Percentiles rank a stretch among this genome's conserved stretches.
These are phyloP conservation scores for Eucalyptus tenuipes DNA, from an alignment of 345 rosid species.

Conservation along the genomic window DNA sequence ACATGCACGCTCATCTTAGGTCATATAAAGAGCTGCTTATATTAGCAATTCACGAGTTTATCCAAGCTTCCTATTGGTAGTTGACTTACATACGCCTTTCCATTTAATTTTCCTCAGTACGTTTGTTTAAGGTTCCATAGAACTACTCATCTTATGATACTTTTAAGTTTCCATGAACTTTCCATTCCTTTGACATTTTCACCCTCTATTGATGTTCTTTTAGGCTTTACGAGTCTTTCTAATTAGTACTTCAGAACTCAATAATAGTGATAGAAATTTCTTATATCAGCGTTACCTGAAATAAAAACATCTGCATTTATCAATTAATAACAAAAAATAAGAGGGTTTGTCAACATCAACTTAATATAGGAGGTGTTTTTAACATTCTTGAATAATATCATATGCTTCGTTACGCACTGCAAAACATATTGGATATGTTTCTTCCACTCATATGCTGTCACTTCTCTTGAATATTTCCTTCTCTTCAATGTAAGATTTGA, in stretches of 20 bases:
- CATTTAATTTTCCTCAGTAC: background rate
- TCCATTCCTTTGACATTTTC: fast-evolving
- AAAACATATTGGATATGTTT: background rate
- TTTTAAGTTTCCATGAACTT: background rate
- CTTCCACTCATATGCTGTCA: background rate
- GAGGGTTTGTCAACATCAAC: background rate
- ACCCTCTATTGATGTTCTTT: background rate
- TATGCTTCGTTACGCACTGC: background rate
- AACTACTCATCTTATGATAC: background rate
- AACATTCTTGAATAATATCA: background rate
- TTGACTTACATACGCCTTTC: background rate
- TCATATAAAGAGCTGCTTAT: background rate
- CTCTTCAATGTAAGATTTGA: background rate
- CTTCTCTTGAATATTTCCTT: background rate
- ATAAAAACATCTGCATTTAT: background rate
- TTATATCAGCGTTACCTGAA: background rate
- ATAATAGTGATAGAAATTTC: background rate
- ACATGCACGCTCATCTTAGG: background rate
- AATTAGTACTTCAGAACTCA: background rate
- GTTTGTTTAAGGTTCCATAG: background rate
- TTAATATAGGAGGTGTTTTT: background rate
- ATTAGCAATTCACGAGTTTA: background rate
- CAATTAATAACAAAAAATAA: background rate
- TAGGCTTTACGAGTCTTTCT: background rate
- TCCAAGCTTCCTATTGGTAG: background rate